Percentiles rank a stretch among this genome's conserved stretches.
These are phyloP conservation scores for Dryas drummondii DNA, from an alignment of 306 rosid genomes.

Conservation along the genomic window DNA sequence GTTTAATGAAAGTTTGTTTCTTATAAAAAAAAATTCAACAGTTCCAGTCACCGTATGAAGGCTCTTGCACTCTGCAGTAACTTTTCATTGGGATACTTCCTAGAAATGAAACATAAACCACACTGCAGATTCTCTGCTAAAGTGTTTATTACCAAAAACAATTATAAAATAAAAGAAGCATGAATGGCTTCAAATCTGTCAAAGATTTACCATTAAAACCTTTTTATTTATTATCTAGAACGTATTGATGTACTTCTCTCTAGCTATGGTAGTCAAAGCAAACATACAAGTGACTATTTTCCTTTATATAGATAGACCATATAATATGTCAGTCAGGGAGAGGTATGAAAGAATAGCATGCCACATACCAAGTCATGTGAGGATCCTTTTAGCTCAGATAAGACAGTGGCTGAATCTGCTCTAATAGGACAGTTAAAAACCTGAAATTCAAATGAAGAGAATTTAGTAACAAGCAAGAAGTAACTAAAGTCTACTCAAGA, in stretches of 20 bases:
- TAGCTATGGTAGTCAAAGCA: background rate
- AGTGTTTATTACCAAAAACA: background rate
- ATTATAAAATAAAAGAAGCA: background rate
- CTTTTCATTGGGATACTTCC: background rate
- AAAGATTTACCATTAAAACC: background rate
- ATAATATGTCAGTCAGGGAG: background rate
- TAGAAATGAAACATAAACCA: slow-evolving; percentile 6
- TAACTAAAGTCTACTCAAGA: background rate
- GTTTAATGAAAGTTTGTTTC: too few relatives aligned
- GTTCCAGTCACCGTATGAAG: too few relatives aligned
- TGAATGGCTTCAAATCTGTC: background rate
- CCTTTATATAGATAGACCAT: background rate
- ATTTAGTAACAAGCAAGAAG: slow-evolving; percentile 15
- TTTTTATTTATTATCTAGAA: background rate
- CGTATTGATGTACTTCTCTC: background rate
- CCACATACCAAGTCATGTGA: slow-evolving; percentile 92
- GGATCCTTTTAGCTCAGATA: slow-evolving; percentile 80
- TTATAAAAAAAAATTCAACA: too few relatives aligned
- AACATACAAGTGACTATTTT: background rate
- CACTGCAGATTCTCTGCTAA: background rate
- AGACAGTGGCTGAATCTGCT: slow-evolving; percentile 76
- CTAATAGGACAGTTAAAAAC: slow-evolving; percentile 98
- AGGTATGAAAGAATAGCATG: background rate
- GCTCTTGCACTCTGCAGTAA: background rate
- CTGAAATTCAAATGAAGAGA: slow-evolving; percentile 47